A percentile compares a stretch with the other conserved stretches of the same genome.
phyloP scores from a whole-genome alignment of 106 monocot species.

The Chionographis japonica region DNA sequence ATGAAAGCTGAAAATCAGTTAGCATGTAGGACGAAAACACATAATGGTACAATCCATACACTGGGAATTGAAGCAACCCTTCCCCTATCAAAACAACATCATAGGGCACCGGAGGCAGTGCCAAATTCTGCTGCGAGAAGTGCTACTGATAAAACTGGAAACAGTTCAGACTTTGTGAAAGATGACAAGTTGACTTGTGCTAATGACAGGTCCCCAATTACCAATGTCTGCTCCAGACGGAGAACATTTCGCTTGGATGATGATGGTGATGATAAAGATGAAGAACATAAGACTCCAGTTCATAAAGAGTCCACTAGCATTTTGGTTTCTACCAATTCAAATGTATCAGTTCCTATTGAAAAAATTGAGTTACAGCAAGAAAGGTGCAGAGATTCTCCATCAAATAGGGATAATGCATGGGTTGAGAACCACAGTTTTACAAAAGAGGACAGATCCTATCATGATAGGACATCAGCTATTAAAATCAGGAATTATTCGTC shows the following conservation, averaged over 20 bases:
- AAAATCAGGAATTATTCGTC: conserved; percentile 13
- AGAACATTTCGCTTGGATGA: conserved; percentile 61
- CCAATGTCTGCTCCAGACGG: conserved; percentile 27
- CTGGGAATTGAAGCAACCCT: background rate
- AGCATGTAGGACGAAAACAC: conserved; percentile 5
- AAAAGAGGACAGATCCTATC: conserved; percentile 21
- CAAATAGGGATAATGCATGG: conserved; percentile 13
- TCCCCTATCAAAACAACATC: conserved; percentile 7
- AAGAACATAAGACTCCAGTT: conserved; percentile 59
- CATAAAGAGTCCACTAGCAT: conserved; percentile 25
- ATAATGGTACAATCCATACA: conserved; percentile 3
- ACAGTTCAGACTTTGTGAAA: background rate
- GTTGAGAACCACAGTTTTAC: conserved; percentile 18
- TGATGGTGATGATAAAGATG: conserved; percentile 43
- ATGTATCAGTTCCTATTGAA: conserved; percentile 10
- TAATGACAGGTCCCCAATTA: conserved; percentile 16
- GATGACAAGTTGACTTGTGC: conserved; percentile 4
- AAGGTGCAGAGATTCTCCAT: conserved; percentile 9
- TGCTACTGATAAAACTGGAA: conserved; percentile 10
- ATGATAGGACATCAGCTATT: conserved; percentile 11
- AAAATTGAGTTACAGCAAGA: conserved; percentile 11
- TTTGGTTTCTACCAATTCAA: conserved; percentile 19
- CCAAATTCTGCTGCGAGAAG: conserved; percentile 5
- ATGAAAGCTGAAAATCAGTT: conserved; percentile 19
- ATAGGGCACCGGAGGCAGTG: conserved; percentile 10